Evolutionary conservation across 306 rosid genomes (phyloP), one percentile per base, ranked within the genome.

Genomic region (Abrus precatorius): DNA sequence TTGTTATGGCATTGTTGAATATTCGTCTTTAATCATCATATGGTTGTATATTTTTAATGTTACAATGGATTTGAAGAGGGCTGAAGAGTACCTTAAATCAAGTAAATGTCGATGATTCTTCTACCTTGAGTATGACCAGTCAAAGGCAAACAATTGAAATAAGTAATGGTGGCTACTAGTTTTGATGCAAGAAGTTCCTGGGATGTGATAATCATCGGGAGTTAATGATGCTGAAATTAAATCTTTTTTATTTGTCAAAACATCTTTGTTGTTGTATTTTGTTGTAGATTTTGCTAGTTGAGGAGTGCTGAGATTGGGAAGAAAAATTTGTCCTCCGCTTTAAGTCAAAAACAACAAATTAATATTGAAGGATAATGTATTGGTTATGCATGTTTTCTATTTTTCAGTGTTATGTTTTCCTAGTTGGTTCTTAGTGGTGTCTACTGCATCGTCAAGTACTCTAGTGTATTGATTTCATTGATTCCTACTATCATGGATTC

Each of bases 101-200:
- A 34, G 60, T 78, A 52, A 10, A 65, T n/a, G 45, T 68, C 30
- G 40, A 66, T 2, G 28, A 74, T 2, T 44, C 74, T 64, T 76
- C 43, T 53, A 50, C 41, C 65, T 74, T 36, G 38, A 36, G 29
- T 30, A 10, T 76, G 50, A 6, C n/a, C 38, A 38, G 55, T 4
- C 45, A 43, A 59, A 8, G 12, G 1, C 9, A 65, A 38, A 64
- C 33, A 11, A 62, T 10, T 62, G 45, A 34, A 61, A 62, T 50
- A 40, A 36, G 53, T 77, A 56, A 36, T 52, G 2, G 29, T 34
- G 57, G 28, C 33, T 65, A 36, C 33, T 65, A 36, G 63, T 77
- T 76, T 38, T 36, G 66, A 77, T 29, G 49, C 5, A 12, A 40
- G 13, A 62, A 48, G 63, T 36, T 36, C 29, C 5, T 49, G 28